Evolutionary conservation across 768 basidiomycete genomes (phyloP).

Genomic region (Pisolithus albus): DNA sequence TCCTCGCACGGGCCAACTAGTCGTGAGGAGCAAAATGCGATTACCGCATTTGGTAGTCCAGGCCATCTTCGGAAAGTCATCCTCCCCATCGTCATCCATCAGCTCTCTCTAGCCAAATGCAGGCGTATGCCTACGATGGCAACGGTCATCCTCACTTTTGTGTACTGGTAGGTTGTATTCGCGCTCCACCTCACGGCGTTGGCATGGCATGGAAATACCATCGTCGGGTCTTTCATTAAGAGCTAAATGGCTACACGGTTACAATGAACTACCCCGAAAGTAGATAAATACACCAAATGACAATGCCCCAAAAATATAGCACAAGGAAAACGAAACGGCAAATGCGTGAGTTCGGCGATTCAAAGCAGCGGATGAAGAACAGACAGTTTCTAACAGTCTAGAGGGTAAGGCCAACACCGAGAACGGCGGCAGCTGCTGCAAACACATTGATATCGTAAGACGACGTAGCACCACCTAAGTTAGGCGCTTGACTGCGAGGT

Average conservation of each 20-base stretch:
- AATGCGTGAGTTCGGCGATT: neutral
- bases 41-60: too few species aligned
- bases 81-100: too few species aligned
- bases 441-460: conserved; percentile 7
- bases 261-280: neutral
- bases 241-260: neutral
- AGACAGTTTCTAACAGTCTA: neutral
- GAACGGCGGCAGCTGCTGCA: conserved; percentile 6
- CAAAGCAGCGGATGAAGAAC: neutral
- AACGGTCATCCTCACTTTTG: too few species aligned
- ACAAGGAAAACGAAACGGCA: neutral
- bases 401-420: conserved; percentile 10
- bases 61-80: too few species aligned
- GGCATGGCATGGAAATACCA: too few species aligned
- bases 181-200: too few species aligned
- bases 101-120: too few species aligned
- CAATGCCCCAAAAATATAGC: neutral
- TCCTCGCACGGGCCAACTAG: too few species aligned
- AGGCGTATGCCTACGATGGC: too few species aligned
- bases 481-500: neutral
- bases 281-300: neutral
- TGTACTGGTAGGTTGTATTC: too few species aligned
- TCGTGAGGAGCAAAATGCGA: too few species aligned
- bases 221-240: neutral
- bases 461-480: conserved; percentile 5